phyloP scores from a whole-genome alignment of 139 green algal genomes.

The Volvox africanus region DNA sequence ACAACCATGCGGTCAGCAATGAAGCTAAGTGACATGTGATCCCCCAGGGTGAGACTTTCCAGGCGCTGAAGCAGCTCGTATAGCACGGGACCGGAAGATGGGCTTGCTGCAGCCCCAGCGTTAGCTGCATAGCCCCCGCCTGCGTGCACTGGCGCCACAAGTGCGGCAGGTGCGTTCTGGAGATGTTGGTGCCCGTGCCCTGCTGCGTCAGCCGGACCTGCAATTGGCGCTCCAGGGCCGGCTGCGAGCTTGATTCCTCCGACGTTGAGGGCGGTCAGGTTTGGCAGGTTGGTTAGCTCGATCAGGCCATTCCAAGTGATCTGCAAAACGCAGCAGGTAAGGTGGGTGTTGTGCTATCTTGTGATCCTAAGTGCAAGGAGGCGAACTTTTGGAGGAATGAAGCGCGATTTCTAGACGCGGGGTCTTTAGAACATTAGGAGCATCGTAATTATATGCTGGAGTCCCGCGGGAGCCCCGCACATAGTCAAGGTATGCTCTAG shows the following conservation, averaged over 20 bases:
- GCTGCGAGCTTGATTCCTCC: background rate
- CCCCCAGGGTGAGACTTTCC: constrained; percentile 20
- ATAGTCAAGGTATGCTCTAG: no score
- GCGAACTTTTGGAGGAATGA: no score
- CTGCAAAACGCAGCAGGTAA: background rate
- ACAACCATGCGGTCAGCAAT: constrained; percentile 18
- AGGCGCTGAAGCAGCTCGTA: constrained; percentile 12
- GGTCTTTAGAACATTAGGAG: no score
- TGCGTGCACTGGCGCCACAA: background rate
- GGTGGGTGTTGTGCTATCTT: no score
- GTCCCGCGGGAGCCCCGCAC: no score
- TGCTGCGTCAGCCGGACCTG: background rate
- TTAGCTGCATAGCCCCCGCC: background rate
- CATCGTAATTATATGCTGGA: no score
- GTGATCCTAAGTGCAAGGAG: no score
- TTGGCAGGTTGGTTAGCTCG: background rate
- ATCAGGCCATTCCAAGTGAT: background rate
- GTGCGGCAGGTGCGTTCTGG: background rate
- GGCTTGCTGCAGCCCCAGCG: background rate
- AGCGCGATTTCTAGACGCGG: no score
- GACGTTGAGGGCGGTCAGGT: constrained; percentile 27
- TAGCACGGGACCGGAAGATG: background rate
- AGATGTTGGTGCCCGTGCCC: background rate
- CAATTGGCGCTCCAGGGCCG: background rate
- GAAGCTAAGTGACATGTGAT: constrained; percentile 32